Base-by-base conservation (phyloP, 208 protist species). In the Leishmania braziliensis region DNA sequence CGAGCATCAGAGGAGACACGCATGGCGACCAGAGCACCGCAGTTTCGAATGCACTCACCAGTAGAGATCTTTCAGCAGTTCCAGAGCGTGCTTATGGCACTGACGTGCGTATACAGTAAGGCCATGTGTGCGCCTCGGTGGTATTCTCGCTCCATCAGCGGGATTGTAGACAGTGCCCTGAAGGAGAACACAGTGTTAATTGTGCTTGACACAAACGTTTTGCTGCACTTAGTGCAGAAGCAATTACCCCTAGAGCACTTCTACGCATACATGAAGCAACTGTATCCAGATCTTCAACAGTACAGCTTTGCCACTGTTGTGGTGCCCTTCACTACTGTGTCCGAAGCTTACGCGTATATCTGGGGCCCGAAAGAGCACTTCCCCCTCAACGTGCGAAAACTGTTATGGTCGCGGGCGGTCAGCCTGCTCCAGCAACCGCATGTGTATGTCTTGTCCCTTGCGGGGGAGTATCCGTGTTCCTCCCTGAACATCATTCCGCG, bases 181-280 rank as follows among this genome's bases (percentile, higher is more conserved):
- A 75, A 87, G 23, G 68, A 82, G 0, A 83, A 86, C n/a, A 82
- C 84, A n/a, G 51, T 75, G 0, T 29, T 93, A 8, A 62, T 97
- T 2, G 88, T 97, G 43, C 65, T 96, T 23, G 95, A 97, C 83
- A 97, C 95, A 1, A 97, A 97, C 78, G 93, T 96, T 86, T 74
- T 97, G 26, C 72, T 97, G 36, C 92, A 97, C 36, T 93, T 92
- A 62, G 88, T 89, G 16, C 60, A 91, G 12, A 95, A 95, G 65
- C 90, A 97, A 70, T 75, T 95, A 0, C 75, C 92, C 0, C 75
- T 95, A 26, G 91, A 91, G 65, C 91, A 95, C 79, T 96, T 97
- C 78, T 90, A 92, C 72, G 53, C 75, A 4, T 77, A 82, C 63
- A 95, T 96, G 62, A 80, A 79, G 62, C 83, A 86, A 66, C 89